Base-by-base conservation (phyloP, 805 yeast genomes). In the Cyberlindnera meyerae region DNA sequence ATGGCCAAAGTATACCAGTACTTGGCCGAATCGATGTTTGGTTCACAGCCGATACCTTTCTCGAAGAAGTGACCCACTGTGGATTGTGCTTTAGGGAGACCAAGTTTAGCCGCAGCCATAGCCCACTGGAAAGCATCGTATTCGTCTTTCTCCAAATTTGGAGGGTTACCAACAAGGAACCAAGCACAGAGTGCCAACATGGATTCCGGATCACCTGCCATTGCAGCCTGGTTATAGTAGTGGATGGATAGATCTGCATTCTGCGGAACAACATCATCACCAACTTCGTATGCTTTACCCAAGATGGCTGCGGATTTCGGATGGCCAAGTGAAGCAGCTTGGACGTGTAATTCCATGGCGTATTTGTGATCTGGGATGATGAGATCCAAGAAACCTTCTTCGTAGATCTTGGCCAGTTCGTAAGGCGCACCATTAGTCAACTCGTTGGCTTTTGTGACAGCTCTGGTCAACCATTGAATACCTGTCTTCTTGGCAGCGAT, bases 181-280 rank as follows among this genome's bases (percentile, higher is more conserved):
- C 97, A 93, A 2, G 97, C 96, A 59, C 97, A 89, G 65, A 90
- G 68, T 2, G 95, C 89, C 52, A 90, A 68, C 95, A 90, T 93
- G 9, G 95, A 81, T 32, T 75, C 79, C 1, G 95, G 73, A 58
- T 93, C 95, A 6, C 96, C 96, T 4, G 80, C 80, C 21, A 80
- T 58, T 0, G 97, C 96, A 0, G 96, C 96, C 45, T 83, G 79
- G 0, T 95, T 88, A 58, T 86, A 90, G 57, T 89, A 90, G 58
- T 93, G 97, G 29, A 93, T 85, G 1, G 95, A 82, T 32, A 90
- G 66, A 45, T 84, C 82, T 1, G 88, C 68, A 58, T 93, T 95
- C 43, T 77, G 82, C 2, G 86, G 83, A 11, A 88, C 71, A 41
- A 77, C 57, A 40, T 75, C 55, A 48, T 67, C 66, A 6, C 83